Base-by-base conservation (phyloP, 495 filamentous ascomycete species). In the Hypomontagnella monticulosa region DNA sequence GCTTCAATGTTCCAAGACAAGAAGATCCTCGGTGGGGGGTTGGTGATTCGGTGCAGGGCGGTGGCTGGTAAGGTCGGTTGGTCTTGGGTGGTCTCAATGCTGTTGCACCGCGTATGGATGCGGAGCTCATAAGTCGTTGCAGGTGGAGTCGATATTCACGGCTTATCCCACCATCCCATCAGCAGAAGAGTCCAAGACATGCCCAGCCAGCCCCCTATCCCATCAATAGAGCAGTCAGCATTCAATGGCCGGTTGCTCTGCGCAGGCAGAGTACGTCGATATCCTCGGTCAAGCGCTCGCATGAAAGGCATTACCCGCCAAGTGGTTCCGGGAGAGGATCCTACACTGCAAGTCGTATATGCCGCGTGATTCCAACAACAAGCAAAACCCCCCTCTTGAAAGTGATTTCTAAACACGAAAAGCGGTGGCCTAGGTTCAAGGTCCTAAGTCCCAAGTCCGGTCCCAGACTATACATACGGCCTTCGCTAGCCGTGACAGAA, bases 21-120 rank as follows among this genome's bases (percentile, higher is more conserved):
- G 16, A 3, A 54, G 15, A 18, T 40, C 16, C 33, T 67, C 48
- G 53, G 65, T 62, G 36, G 65, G 52, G 42, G 46, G n/a, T 41
- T 53, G 42, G 52, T 62, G 41, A 46, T 41, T 67, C 54, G 53
- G 65, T 63, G 51, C 62, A 62, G 37, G 54, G 34, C 41, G 47
- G 47, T 56, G 53, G 59, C 18, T 68, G 61, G 51, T 40, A 43
- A 43, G 56, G 56, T 33, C 42, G 57, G 63, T 38, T 41, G 27
- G 16, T 42, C 42, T 65, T 55, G 20, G 46, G 54, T 2, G 64
- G 18, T 48, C 12, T 44, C 20, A 34, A 52, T 52, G n/a, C 47
- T 33, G 53, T 67, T 57, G 57, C 47, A 54, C 51, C 51, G 57
- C 63, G 58, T 63, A 54, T 53, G 33, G 20, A 62, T 62, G 55